Evolutionary conservation across 1,284 basidiomycete species (phyloP), one percentile per base, ranked within the genome.

Genomic region (Microbotryomycetes sp.): DNA sequence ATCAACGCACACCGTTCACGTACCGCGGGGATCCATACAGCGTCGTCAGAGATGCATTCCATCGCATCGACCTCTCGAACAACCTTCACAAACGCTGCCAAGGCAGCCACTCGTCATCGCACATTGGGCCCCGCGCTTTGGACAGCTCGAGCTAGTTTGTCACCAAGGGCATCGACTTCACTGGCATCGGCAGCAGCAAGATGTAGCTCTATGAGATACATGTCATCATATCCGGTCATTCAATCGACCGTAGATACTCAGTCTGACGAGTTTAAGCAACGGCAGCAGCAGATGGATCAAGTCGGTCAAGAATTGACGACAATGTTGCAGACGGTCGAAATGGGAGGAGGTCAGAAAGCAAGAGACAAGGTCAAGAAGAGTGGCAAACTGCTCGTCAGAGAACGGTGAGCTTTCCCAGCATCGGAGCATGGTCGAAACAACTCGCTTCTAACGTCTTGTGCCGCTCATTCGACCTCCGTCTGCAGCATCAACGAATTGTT

Each of bases 401-500:
- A 62, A 36, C 31, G 66, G 58, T 62, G 12, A 45, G 56, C 52
- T 3, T 46, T 3, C 12, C 3, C n/a, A 7, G 6, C 7, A 16
- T 19, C 0, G 1, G 14, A 7, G 3, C 12, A 15, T 4, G 4
- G 6, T 47, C 36, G 45, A 23, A 2, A 19, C 14, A 5, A 26
- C 1, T 9, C 5, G 14, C 25, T 15, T 30, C 9, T 28, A 52
- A 30, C 12, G 14, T 52, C 50, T 62, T 50, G 56, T 42, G 32
- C 28, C 6, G 15, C 30, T 29, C 48, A n/a, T n/a, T n/a, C n/a
- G n/a, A n/a, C n/a, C n/a, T n/a, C 22, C 16, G 4, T 2, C 14
- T 12, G 19, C 64, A 86, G 86, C 63, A 77, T 88, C 19, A 78
- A 82, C 3, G 76, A 82, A 6, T 78, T 97, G 16, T 77, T 97